Conservation (phyloP, 1,139 yeast species). For the Hansenula lynferdii region DNA sequence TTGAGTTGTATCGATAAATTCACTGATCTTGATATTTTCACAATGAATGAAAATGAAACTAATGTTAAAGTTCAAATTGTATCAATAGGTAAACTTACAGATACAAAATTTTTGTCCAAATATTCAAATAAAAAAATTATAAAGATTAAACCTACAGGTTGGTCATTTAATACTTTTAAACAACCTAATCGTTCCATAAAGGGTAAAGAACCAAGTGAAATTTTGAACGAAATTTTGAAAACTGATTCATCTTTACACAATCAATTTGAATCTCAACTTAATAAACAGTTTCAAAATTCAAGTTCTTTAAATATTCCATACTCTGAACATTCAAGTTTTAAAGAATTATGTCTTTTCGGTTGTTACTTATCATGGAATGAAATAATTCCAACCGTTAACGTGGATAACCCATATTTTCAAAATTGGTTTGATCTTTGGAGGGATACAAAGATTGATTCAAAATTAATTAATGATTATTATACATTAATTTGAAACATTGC, state of each 20-base stretch:
- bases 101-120: conserved; percentile 7
- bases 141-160: conserved; percentile 9
- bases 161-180: conserved; percentile 8
- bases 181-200: background rate
- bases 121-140: conserved; percentile 1
- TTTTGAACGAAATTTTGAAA: conserved; percentile 7
- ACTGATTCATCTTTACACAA: conserved; percentile 12
- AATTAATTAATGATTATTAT: conserved; percentile 1
- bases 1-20: conserved; percentile 35
- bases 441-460: background rate
- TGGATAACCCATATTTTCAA: conserved; percentile 38
- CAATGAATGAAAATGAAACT: conserved; percentile 17
- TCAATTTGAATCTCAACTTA: conserved; percentile 13
- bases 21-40: conserved; percentile 24
- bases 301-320: conserved; percentile 59
- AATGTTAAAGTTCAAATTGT: conserved; percentile 8
- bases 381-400: conserved; percentile 80
- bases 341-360: conserved; percentile 69
- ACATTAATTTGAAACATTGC: no score
- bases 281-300: conserved; percentile 21
- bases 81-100: conserved; percentile 4
- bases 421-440: conserved; percentile 47
- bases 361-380: conserved; percentile 41
- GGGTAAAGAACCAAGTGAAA: background rate
- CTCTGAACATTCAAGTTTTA: conserved; percentile 88